Conservation (phyloP, 2,329 filamentous ascomycete species). For the Parastagonospora nodorum region DNA sequence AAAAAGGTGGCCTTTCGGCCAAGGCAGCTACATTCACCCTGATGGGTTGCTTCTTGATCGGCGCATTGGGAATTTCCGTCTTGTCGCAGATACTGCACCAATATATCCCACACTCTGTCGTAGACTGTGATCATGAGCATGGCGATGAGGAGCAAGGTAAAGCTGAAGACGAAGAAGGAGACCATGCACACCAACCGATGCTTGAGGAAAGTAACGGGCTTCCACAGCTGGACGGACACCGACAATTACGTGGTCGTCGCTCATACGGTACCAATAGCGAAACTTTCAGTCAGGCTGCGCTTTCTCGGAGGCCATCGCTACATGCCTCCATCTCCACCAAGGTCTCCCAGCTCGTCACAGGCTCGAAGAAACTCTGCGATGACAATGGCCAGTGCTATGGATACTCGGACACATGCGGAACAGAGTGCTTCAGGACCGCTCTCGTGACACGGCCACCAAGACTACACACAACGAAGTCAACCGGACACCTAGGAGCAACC, state of each 20-base stretch:
- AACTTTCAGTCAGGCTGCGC: constrained; percentile 4
- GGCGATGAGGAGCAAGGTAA: constrained; percentile 56
- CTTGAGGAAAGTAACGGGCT: constrained; percentile 24
- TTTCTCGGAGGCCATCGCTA: constrained; percentile 46
- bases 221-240: constrained; percentile 13
- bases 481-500: constrained; percentile 16
- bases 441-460: constrained; percentile 43
- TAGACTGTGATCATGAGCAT: constrained; percentile 79
- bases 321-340: constrained; percentile 48
- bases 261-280: constrained; percentile 26
- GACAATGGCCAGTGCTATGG: constrained; percentile 65
- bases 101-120: constrained; percentile 77
- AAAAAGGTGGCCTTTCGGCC: constrained; percentile 68
- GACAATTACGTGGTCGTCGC: constrained; percentile 15
- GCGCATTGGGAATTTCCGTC: constrained; percentile 76
- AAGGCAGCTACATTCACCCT: constrained; percentile 70
- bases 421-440: constrained; percentile 63
- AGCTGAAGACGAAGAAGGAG: constrained; percentile 24
- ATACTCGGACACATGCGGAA: constrained; percentile 64
- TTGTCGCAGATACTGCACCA: constrained; percentile 74
- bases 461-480: constrained; percentile 23
- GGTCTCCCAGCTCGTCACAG: constrained; percentile 57
- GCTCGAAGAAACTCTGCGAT: constrained; percentile 56
- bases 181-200: constrained; percentile 23
- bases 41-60: constrained; percentile 71